These are phyloP conservation scores for Aspergillus sp. DNA, from an alignment of 2,329 filamentous ascomycete genomes.

Conservation along the genomic window DNA sequence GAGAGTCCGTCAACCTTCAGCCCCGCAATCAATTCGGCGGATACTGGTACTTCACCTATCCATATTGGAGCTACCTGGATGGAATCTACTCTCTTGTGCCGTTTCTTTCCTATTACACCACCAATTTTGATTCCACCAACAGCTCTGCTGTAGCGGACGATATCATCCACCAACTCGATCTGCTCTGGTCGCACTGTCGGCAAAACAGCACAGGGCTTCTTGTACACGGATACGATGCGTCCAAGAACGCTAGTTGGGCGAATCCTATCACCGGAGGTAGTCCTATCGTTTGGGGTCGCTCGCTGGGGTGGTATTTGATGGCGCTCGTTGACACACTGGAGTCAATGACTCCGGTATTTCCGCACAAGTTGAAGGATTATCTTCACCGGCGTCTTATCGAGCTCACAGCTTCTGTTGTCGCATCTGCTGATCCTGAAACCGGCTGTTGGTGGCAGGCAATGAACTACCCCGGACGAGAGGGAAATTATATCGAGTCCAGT, in stretches of 20 bases:
- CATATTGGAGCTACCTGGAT: conserved; percentile 51
- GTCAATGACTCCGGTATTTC: conserved; percentile 33
- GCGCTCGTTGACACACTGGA: conserved; percentile 49
- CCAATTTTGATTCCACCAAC: conserved; percentile 31
- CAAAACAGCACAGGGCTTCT: conserved; percentile 40
- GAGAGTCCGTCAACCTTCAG: conserved; percentile 15
- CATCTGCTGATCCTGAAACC: conserved; percentile 35
- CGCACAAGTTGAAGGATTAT: conserved; percentile 28
- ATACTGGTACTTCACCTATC: conserved; percentile 34
- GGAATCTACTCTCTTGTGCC: conserved; percentile 49
- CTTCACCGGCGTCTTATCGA: conserved; percentile 37
- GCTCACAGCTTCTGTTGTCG: conserved; percentile 39
- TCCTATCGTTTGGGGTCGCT: conserved; percentile 51
- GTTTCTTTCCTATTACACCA: conserved; percentile 36
- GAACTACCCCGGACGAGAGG: conserved; percentile 44
- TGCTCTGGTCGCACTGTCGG: conserved; percentile 41
- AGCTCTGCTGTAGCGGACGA: conserved; percentile 33
- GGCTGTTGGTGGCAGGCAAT: conserved; percentile 59
- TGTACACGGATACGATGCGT: conserved; percentile 53
- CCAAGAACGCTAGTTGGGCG: conserved; percentile 48
- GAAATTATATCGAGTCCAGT: conserved; percentile 59
- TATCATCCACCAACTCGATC: conserved; percentile 42
- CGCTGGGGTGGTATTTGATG: conserved; percentile 52
- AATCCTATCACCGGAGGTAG: conserved; percentile 46
- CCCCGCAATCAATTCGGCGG: conserved; percentile 12